Base-by-base conservation (phyloP, 176 grass and related monocot species). In the Aegilops longissima region DNA sequence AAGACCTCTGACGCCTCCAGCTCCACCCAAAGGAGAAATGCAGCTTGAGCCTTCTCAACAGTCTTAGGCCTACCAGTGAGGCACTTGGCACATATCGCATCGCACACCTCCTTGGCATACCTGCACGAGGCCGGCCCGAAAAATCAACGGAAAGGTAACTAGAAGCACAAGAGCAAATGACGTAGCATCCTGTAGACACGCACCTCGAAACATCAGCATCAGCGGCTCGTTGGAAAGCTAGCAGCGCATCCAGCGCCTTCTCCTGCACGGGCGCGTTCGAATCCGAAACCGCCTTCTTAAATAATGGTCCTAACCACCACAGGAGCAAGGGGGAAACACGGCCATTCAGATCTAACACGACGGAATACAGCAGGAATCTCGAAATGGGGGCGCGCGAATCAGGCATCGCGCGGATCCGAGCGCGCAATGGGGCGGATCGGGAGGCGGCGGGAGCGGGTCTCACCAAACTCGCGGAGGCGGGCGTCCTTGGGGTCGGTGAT, bases 211-310 rank as follows among this genome's bases (percentile, higher is more conserved):
- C 92, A 85, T 99, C 97, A 11, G 97, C 92, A 84, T 99, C 97
- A 14, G 97, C 90, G 5, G 97, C 97, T 73, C 94, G 92, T 62
- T 89, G 88, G 83, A 99, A 99, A 12, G 92, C 92, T 82, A 96
- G 88, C 31, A 99, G 92, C 51, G 94, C 97, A 88, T 99, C 94
- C 34, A 99, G 59, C 30, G 94, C 97, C 77, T 96, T 99, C 94
- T 99, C 97, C 85, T 99, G 97, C 33, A 99, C 97, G 2, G 97
- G 97, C 12, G 97, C 97, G 72, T 99, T 99, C 29, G 97, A 93
- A 85, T 99, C 97, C 73, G 94, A 92, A 8, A 99, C 94, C 25
- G 97, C 93, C 84, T 99, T 99, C 85, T 83, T 99, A 77, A 99
- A 99, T 63, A 99, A 85, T n/a, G 94, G 97, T 24, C 82, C 97